Percentiles rank a stretch among this genome's conserved stretches.
phyloP scores from a whole-genome alignment of 495 filamentous ascomycete species.

The Trichodelitschia bisporula region DNA sequence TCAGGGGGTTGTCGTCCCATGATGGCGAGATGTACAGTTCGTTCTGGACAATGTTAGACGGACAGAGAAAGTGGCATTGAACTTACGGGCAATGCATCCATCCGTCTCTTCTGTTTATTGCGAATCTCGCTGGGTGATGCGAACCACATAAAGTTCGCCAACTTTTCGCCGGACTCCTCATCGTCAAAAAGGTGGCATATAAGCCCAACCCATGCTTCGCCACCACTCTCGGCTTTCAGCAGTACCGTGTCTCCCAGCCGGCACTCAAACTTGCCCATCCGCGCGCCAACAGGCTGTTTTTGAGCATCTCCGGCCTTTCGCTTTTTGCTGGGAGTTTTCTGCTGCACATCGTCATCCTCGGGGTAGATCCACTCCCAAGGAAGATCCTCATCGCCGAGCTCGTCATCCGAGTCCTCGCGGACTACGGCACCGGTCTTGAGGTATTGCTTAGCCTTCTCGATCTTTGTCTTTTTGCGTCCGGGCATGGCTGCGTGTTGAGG shows the following conservation, averaged over 20 bases:
- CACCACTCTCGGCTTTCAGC: conserved; percentile 53
- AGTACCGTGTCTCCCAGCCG: conserved; percentile 58
- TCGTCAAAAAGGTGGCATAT: conserved; percentile 47
- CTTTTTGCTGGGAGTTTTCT: conserved; percentile 7
- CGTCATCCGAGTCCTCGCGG: conserved; percentile 79
- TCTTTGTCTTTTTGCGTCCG: too few relatives aligned
- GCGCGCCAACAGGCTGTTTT: conserved; percentile 45
- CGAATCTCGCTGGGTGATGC: conserved; percentile 72
- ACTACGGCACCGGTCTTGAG: conserved; percentile 39
- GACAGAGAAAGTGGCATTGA: neutral
- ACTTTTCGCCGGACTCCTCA: conserved; percentile 26
- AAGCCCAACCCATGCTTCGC: conserved; percentile 77
- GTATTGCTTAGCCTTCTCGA: conserved; percentile 28
- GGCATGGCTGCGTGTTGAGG: too few relatives aligned
- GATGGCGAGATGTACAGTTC: conserved; percentile 78
- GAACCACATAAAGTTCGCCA: conserved; percentile 77
- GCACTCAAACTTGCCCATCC: conserved; percentile 68
- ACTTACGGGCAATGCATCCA: conserved; percentile 44
- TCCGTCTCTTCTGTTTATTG: conserved; percentile 55
- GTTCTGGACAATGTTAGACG: conserved; percentile 25
- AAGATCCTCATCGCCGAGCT: conserved; percentile 57
- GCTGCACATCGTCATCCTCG: conserved; percentile 3
- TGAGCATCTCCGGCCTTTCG: conserved; percentile 5
- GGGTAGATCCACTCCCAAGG: conserved; percentile 91
- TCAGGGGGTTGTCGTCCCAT: conserved; percentile 66